Evolutionary conservation across 2,329 filamentous ascomycete species (phyloP), one percentile per base, ranked within the genome.

Genomic region (Microsporum ferrugineum): DNA sequence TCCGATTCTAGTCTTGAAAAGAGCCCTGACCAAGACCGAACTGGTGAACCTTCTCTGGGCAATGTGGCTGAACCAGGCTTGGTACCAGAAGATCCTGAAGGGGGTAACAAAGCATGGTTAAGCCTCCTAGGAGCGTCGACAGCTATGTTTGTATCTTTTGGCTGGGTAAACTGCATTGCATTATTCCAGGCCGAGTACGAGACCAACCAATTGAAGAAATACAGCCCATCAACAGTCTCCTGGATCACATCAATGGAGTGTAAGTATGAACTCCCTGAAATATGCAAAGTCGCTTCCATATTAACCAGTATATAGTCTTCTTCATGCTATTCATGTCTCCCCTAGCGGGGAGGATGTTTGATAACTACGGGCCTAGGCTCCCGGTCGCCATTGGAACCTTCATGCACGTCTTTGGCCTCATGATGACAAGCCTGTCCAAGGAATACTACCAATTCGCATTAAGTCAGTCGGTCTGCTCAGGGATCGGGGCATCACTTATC

Each of bases 171-270:
- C 58, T 77, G 76, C 72, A 70, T 71, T 57, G 82, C 81, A 6
- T 73, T 80, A 10, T 84, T 85, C 65, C 82, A 85, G 66, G 76
- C 79, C 17, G 83, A 84, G 67, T 85, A 85, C 65, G 72, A 82
- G 63, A 75, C 69, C 7, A 71, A 78, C 6, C 75, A 79, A n/a
- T 71, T 85, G 1, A 68, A 66, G 4, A 58, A 74, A 1, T 81
- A 82, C 64, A 79, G 80, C 0, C 67, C 79, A 1, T 82, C 79
- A 59, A 79, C 79, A 0, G 75, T 86, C 17, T 74, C 82, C n/a
- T 86, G 82, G 83, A 84, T 85, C 53, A 77, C 81, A 0, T 81
- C 81, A 14, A 23, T 23, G 17, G 17, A 23, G 1, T 23, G 17
- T 23, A 23, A 23, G 17, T 23, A 23, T 23, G 17, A 23, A 23